Base-by-base conservation (phyloP, 1,139 yeast species). In the Candida sanyaensis region DNA sequence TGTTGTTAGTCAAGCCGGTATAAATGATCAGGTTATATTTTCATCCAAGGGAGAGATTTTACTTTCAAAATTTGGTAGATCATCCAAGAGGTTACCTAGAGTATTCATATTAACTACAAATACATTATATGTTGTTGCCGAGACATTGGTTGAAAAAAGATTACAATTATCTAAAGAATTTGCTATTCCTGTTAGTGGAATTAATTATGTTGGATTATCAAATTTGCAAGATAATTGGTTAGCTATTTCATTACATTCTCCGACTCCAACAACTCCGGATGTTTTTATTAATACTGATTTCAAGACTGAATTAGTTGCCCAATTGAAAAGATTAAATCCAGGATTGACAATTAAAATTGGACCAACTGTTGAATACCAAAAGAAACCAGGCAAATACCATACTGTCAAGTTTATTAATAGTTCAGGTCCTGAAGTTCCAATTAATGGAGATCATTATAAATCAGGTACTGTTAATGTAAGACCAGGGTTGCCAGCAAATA, bases 151-250 rank as follows among this genome's bases (percentile, higher is more conserved):
- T 43, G 91, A 92, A 49, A 85, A 88, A 53, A 83, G 90, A 54
- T 80, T 89, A 45, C 77, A 82, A 37, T 82, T 88, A 55, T 77
- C 75, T 23, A 77, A 79, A 45, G 99, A 95, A 59, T 76, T 80
- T 51, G 66, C 81, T 1, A 73, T 90, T 42, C 81, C 90, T 11
- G 72, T 89, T 3, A 68, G 76, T 10, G 72, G 80, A 7, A 86
- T 95, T 49, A 77, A 75, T 38, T 80, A 81, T 54, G 81, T 90
- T 28, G 86, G 84, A 3, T 64, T 93, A 58, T 87, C 97, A 0
- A 81, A 76, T 40, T 73, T 83, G 50, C 95, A 93, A 56, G 99
- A 95, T 66, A 95, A 92, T 59, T 95, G 99, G 99, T 66, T 92
- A 36, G 96, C 96, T 1, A 66, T 93, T 37, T 84, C 86, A 28